Evolutionary conservation across 2,329 filamentous ascomycete species (phyloP), one percentile per base, ranked within the genome.

Genomic region (Gaeumannomyces sp.): DNA sequence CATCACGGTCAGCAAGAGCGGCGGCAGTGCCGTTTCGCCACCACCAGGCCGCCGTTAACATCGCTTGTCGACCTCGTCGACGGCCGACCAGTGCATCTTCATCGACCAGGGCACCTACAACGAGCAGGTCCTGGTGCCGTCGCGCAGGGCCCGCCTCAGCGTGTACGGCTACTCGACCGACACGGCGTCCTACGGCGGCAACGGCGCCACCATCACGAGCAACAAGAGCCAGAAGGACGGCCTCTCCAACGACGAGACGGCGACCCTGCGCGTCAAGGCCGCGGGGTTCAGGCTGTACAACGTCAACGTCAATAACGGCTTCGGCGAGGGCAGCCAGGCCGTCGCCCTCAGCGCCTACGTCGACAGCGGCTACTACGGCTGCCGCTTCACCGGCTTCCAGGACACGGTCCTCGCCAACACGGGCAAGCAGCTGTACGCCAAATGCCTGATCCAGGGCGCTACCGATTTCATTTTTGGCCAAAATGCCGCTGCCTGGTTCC

Each of bases 241-340:
- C 57, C 81, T 73, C 38, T 62, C 64, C 19, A 84, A 89, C 67
- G 86, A 89, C 67, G 71, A 73, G 65, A 87, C 78, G 1, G 79
- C 75, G 1, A 80, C 79, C 0, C 73, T 83, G 33, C 72, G 78
- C 13, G 76, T 80, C 31, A 76, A 77, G 69, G 79, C 82, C 0
- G 71, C 73, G 6, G 80, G 83, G 69, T 79, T 88, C 66, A 83
- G 82, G 68, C 75, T 88, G 25, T 89, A 89, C 76, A 89, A 89
- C 68, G 77, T 89, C 72, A 85, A 82, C 64, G 74, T 83, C 14
- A 73, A 75, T 16, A 83, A 83, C 68, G 76, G 75, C 0, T 80
- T 78, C 64, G 81, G 81, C n/a, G 66, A 77, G 67, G 80, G 79
- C 0, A 77, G 74, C 65, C 80, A 82, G 68, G 80, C 80, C 45